Base-by-base conservation (phyloP, 1,284 basidiomycete genomes). In the Lentinula novae-zelandiae region DNA sequence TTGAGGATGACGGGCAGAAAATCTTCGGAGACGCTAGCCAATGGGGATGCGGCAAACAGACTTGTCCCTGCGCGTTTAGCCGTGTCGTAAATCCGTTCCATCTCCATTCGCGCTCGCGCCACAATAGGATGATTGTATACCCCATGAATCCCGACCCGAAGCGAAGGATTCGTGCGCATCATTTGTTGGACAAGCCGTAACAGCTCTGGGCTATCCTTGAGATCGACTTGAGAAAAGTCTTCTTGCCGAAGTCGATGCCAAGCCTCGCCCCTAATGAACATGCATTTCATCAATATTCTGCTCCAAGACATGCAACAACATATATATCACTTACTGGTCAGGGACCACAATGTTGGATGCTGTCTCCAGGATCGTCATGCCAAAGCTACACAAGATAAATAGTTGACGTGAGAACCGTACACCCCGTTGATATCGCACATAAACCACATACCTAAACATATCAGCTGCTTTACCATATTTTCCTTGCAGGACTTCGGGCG, bases 311-410 rank as follows among this genome's bases (percentile, higher is more conserved):
- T 53, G 58, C 57, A 66, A 57, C 27, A 27, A 27, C 27, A 27
- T 27, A 65, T 48, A 27, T 27, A 65, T 48, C 7, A 85, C 91
- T 81, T 68, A 98, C 96, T 86, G 96, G 76, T 96, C 95, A 70
- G 97, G 97, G 40, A 99, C 91, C 63, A 96, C 87, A 66, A 99
- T 95, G 72, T 98, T 98, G 66, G 94, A 88, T 40, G 95, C 92
- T 55, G 94, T 90, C 80, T 99, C 97, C 50, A 99, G 84, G 73
- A 98, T 86, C 66, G 95, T 93, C 82, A 99, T 90, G 60, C 97
- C 97, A 69, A 98, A 84, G 76, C 95, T 94, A 70, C 64, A 63
- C 69, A 38, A 62, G 65, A 62, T 64, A 51, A 31, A 40, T 31
- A 22, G 56, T 65, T 70, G 70, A 75, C 74, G 71, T 81, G 75